These are phyloP conservation scores for Kregervanrija pseudodelftensis DNA, from an alignment of 805 yeast genomes.

Conservation along the genomic window DNA sequence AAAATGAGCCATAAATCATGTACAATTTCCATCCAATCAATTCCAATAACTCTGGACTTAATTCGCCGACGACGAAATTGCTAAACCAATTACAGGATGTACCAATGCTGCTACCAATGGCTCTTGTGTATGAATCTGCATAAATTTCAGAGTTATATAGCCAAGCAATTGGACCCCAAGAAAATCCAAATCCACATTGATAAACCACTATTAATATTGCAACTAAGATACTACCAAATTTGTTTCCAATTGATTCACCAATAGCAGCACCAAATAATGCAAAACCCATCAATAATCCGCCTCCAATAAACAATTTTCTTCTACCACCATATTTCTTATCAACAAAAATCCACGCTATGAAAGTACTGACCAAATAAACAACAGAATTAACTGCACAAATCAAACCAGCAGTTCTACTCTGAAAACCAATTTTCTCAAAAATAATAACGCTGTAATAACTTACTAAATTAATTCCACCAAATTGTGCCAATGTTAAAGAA, in stretches of 20 bases:
- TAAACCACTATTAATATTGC: conserved; percentile 68
- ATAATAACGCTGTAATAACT: conserved; percentile 88
- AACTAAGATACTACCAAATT: conserved; percentile 59
- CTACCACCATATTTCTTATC: conserved; percentile 71
- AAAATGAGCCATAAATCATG: conserved; percentile 68
- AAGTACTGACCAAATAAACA: conserved; percentile 52
- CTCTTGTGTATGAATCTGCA: conserved; percentile 64
- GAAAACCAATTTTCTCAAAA: conserved; percentile 88
- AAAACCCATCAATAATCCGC: conserved; percentile 68
- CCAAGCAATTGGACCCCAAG: conserved; percentile 95
- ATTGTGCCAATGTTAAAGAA: conserved; percentile 81
- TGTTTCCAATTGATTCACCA: conserved; percentile 42
- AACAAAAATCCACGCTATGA: conserved; percentile 86
- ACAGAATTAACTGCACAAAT: conserved; percentile 77
- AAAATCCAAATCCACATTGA: conserved; percentile 78
- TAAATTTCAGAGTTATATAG: conserved; percentile 75
- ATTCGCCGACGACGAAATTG: conserved; percentile 86
- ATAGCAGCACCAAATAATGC: conserved; percentile 59
- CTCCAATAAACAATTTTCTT: conserved; percentile 65
- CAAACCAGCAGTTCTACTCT: conserved; percentile 71
- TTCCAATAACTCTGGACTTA: conserved; percentile 78
- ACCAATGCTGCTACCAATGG: conserved; percentile 80
- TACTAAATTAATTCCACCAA: conserved; percentile 84
- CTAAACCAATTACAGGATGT: conserved; percentile 89
- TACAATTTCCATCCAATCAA: conserved; percentile 72